phyloP scores from a whole-genome alignment of 768 basidiomycete species.

The Boletus pseudo-olivaceus region DNA sequence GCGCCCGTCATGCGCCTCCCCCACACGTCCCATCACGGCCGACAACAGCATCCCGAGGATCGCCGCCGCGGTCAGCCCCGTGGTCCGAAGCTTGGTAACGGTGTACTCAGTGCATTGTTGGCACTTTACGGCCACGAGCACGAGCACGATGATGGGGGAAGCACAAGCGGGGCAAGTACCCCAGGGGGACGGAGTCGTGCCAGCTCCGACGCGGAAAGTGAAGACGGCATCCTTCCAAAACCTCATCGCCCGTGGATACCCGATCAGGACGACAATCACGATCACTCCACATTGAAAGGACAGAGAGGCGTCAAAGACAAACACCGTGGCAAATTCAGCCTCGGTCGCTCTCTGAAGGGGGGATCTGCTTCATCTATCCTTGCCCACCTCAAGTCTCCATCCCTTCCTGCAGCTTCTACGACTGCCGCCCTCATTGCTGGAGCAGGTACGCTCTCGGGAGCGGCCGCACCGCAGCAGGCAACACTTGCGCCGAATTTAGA shows the following conservation, averaged over 20 bases:
- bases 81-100: slow-evolving; percentile 35
- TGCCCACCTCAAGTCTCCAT: slow-evolving; percentile 13
- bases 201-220: slow-evolving; percentile 22
- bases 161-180: slow-evolving; percentile 19
- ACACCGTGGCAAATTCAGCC: neutral
- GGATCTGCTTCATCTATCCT: slow-evolving; percentile 29
- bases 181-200: slow-evolving; percentile 17
- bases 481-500: slow-evolving; percentile 56
- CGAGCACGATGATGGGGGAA: slow-evolving; percentile 29
- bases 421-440: slow-evolving; percentile 66
- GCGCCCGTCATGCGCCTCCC: slow-evolving; percentile 1
- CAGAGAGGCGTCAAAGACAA: neutral
- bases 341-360: slow-evolving; percentile 19
- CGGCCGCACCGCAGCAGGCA: slow-evolving; percentile 48
- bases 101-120: slow-evolving; percentile 64
- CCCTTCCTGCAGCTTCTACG: slow-evolving; percentile 19
- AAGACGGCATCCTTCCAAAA: slow-evolving; percentile 12
- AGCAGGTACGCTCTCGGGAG: slow-evolving; percentile 61
- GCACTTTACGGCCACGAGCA: slow-evolving; percentile 49
- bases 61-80: slow-evolving; percentile 1
- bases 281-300: neutral
- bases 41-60: slow-evolving; percentile 5
- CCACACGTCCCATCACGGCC: neutral
- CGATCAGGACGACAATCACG: slow-evolving; percentile 3
- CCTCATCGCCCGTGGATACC: slow-evolving; percentile 24